Base-by-base conservation (phyloP, 2,329 filamentous ascomycete genomes). In the Orbilia quercus region DNA sequence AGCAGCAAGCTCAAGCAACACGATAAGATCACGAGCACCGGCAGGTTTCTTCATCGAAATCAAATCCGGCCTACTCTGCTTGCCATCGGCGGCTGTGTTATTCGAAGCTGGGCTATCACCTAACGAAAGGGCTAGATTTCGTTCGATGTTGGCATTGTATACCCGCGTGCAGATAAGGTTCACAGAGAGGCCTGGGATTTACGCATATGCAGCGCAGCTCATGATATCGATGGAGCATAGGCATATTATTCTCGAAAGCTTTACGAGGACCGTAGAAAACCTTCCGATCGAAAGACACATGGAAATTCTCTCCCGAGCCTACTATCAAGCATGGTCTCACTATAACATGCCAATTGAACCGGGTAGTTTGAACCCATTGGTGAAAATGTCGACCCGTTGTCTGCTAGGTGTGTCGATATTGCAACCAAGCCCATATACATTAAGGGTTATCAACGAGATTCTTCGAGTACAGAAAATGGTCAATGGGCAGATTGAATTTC, bases 351-450 rank as follows among this genome's bases (percentile, higher is more conserved):
- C n/a, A 9, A 45, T 44, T 58, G 5, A 9, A 7, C 4, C n/a
- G n/a, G n/a, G 4, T 2, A 18, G 12, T 7, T 11, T 28, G 2
- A 7, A 14, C 2, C 12, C 18, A 6, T 36, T 23, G 7, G 16
- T 12, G 20, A 14, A 36, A 18, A 6, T 53, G 9, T 34, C 28
- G 20, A 28, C 14, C 11, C 7, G 20, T 20, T 53, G 18, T 34
- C 20, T 58, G 7, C 38, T 36, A 9, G 54, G 54, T n/a, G 38
- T 58, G 1, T 58, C 54, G 11, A 44, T 58, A 44, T 11, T 58
- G 14, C 1, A 45, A 7, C 6, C 25, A 16, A 44, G 36, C 22
- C 2, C 5, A 5, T 44, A 58, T 18, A 58, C 36, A 14, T 18
- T 44, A 16, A 3, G 16, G 2, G 18, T 58, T 6, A n/a, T 58